Percentiles rank a stretch among this genome's conserved stretches.
Evolutionary conservation across 1,284 basidiomycete species (phyloP).

Genomic region (Cystobasidiaceae sp.): DNA sequence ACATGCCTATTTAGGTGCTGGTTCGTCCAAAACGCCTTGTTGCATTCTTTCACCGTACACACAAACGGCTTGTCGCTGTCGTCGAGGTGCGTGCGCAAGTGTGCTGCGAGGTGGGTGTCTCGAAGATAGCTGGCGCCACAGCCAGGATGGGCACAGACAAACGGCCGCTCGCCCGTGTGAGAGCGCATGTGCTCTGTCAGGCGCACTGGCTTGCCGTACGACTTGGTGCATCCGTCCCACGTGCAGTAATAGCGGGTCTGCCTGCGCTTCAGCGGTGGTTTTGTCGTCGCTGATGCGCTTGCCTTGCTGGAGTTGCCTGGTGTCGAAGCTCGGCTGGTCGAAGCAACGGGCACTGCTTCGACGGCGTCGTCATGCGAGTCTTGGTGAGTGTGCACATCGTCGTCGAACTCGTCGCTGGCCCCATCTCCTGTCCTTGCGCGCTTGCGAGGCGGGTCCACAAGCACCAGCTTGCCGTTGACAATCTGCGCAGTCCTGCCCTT

Average conservation of each 20-base stretch:
- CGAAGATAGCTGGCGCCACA: slow-evolving; percentile 78
- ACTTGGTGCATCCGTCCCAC: slow-evolving; percentile 65
- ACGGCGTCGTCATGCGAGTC: no score
- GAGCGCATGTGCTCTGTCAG: slow-evolving; percentile 77
- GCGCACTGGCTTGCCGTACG: slow-evolving; percentile 77
- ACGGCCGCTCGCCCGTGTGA: slow-evolving; percentile 83
- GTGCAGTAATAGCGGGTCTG: slow-evolving; percentile 56
- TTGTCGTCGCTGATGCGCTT: no score
- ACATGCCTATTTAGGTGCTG: slow-evolving; percentile 75
- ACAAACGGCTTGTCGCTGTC: slow-evolving; percentile 60
- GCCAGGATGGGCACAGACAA: slow-evolving; percentile 57
- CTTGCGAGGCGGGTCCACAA: background rate
- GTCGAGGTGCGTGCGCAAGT: slow-evolving; percentile 69
- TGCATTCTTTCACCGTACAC: slow-evolving; percentile 60
- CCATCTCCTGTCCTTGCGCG: background rate
- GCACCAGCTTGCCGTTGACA: slow-evolving; percentile 26
- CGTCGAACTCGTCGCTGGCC: background rate
- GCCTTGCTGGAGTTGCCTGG: no score
- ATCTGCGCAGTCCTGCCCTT: slow-evolving; percentile 21
- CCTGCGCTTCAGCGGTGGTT: background rate
- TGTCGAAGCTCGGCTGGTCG: background rate
- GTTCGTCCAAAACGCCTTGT: slow-evolving; percentile 82
- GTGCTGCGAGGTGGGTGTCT: slow-evolving; percentile 79
- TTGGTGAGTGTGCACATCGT: no score
- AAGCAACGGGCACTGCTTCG: background rate